These are phyloP conservation scores for Dactylellina leptospora DNA, from an alignment of 2,329 filamentous ascomycete species.

Conservation along the genomic window DNA sequence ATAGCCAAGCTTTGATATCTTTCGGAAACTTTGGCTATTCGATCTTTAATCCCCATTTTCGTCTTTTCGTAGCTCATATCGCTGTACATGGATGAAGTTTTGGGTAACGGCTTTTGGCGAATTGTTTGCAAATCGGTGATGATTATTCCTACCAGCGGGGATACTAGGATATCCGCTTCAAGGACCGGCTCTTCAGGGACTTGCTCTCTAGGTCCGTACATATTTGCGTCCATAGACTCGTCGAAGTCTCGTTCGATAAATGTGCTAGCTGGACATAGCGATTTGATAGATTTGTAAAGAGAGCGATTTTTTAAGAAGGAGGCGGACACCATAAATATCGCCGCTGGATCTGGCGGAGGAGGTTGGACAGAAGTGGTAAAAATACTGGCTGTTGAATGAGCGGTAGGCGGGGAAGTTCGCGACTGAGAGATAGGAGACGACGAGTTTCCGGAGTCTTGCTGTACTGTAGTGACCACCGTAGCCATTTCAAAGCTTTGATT, in stretches of 20 bases:
- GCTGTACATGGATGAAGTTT: too few species aligned
- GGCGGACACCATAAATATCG: conserved; percentile 30
- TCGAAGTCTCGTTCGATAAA: conserved; percentile 48
- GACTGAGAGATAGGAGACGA: background rate
- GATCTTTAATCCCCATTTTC: conserved; percentile 16
- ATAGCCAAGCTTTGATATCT: conserved; percentile 31
- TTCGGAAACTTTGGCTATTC: conserved; percentile 17
- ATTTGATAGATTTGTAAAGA: conserved; percentile 22
- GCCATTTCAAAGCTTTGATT: conserved; percentile 1
- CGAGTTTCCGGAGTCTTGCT: background rate
- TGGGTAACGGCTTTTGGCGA: conserved; percentile 11
- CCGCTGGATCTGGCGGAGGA: conserved; percentile 11
- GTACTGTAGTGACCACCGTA: background rate
- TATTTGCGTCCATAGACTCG: background rate
- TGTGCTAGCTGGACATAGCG: conserved; percentile 26
- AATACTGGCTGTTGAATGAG: background rate
- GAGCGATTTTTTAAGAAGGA: conserved; percentile 24
- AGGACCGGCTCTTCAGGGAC: conserved; percentile 17
- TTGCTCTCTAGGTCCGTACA: conserved; percentile 28
- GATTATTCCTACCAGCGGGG: conserved; percentile 23
- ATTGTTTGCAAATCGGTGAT: conserved; percentile 41
- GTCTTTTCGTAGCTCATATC: background rate
- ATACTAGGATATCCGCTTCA: conserved; percentile 47
- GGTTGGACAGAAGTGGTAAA: background rate
- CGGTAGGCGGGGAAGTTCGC: background rate